Conservation (phyloP, 331 rosid species). For the Pyrus hybrid region DNA sequence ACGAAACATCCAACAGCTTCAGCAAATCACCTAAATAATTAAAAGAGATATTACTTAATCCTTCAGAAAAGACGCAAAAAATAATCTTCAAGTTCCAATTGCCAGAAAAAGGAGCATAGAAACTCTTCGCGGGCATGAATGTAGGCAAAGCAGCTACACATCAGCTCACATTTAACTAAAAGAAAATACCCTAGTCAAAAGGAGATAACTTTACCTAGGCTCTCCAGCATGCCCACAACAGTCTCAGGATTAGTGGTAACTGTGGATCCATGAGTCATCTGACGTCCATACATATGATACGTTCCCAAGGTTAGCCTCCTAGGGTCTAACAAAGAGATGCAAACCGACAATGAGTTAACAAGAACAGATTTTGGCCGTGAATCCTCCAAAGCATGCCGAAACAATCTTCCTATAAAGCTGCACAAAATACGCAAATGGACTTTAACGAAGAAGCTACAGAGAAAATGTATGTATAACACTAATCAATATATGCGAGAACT, state of each 20-base stretch:
- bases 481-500: not conserved
- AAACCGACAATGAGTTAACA: constrained; percentile 79
- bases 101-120: not conserved
- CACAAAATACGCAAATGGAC: not conserved
- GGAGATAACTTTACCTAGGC: constrained; percentile 54
- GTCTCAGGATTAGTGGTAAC: constrained; percentile 80
- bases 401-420: constrained; percentile 95
- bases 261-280: constrained; percentile 48
- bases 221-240: constrained; percentile 95
- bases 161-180: not conserved
- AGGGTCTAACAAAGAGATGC: constrained; percentile 97
- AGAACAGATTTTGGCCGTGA: constrained; percentile 95
- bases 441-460: not conserved
- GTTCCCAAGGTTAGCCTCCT: constrained; percentile 70
- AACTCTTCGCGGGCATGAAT: not conserved
- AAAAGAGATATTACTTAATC: constrained; percentile 9
- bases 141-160: not conserved
- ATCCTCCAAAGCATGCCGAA: constrained; percentile 83
- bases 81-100: not conserved
- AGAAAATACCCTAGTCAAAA: not conserved
- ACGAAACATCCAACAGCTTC: constrained; percentile 74
- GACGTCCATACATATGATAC: constrained; percentile 68
- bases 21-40: constrained; percentile 73
- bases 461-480: not conserved
- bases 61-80: not conserved